These are phyloP conservation scores for Alternaria angustiovoidea DNA, from an alignment of 2,329 filamentous ascomycete genomes.

Conservation along the genomic window DNA sequence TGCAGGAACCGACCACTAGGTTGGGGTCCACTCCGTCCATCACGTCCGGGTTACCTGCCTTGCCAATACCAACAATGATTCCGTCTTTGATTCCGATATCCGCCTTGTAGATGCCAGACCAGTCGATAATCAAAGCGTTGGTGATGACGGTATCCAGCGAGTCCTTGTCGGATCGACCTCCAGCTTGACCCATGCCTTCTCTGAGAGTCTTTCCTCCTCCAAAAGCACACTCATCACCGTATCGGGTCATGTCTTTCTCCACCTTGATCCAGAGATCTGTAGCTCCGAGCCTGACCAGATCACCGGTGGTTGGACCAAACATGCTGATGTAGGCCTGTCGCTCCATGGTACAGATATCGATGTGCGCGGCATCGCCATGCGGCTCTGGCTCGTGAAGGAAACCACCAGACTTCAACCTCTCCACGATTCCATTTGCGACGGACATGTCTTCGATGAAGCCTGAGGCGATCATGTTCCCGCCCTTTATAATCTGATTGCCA, in stretches of 20 bases:
- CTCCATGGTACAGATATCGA: slow-evolving; percentile 75
- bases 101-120: slow-evolving; percentile 92
- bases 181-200: slow-evolving; percentile 95
- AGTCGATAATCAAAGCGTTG: slow-evolving; percentile 91
- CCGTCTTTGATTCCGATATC: slow-evolving; percentile 94
- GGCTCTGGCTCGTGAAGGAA: slow-evolving; percentile 81
- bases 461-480: slow-evolving; percentile 81
- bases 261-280: slow-evolving; percentile 92
- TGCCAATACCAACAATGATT: slow-evolving; percentile 86
- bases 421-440: slow-evolving; percentile 71
- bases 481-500: slow-evolving; percentile 79
- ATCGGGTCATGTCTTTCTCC: slow-evolving; percentile 82
- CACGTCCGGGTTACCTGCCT: slow-evolving; percentile 95
- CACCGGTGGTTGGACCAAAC: slow-evolving; percentile 92
- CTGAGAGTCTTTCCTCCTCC: slow-evolving; percentile 92
- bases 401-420: slow-evolving; percentile 72
- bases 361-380: slow-evolving; percentile 60
- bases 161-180: slow-evolving; percentile 74
- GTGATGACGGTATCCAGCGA: slow-evolving; percentile 85
- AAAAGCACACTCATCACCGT: slow-evolving; percentile 95
- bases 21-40: slow-evolving; percentile 85
- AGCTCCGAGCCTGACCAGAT: slow-evolving; percentile 79
- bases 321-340: slow-evolving; percentile 81
- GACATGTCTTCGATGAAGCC: slow-evolving; percentile 72
- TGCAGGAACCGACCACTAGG: slow-evolving; percentile 86